Evolutionary conservation across 768 basidiomycete genomes (phyloP).

Genomic region (Collybiopsis confluens): DNA sequence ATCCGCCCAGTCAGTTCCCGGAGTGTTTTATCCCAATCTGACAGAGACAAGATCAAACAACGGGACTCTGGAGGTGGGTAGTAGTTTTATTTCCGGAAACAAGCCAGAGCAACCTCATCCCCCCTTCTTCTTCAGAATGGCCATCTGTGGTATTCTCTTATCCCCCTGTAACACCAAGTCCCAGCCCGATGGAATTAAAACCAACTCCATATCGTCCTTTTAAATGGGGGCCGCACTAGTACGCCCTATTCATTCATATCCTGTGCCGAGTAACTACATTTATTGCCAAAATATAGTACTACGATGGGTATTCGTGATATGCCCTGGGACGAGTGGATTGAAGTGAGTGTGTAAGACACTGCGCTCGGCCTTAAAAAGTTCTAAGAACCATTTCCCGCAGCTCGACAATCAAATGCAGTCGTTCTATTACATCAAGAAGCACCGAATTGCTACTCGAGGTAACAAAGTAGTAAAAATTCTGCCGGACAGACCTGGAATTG

Average conservation of each 20-base stretch:
- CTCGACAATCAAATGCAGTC: constrained; percentile 53
- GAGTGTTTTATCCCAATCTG: background rate
- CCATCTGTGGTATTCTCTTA: constrained; percentile 46
- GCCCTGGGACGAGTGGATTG: constrained; percentile 72
- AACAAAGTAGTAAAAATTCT: constrained; percentile 44
- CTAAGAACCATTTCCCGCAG: constrained; percentile 22
- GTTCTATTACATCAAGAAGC: constrained; percentile 56
- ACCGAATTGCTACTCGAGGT: constrained; percentile 51
- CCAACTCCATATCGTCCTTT: constrained; percentile 67
- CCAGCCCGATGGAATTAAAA: constrained; percentile 36
- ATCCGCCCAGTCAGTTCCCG: background rate
- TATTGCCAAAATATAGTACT: too few relatives aligned
- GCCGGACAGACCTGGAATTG: constrained; percentile 34
- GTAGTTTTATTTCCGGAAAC: background rate
- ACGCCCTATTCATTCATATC: constrained; percentile 23
- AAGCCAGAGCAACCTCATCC: background rate
- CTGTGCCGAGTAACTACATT: too few relatives aligned
- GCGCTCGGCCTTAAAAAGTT: too few relatives aligned
- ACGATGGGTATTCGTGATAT: constrained; percentile 69
- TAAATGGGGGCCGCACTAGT: constrained; percentile 62
- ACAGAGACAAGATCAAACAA: background rate
- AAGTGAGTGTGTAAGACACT: constrained; percentile 31
- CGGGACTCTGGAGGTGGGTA: constrained; percentile 8
- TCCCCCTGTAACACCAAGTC: constrained; percentile 42
- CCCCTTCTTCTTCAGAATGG: constrained; percentile 37